Evolutionary conservation across 441 rosid species (phyloP), one percentile per base, ranked within the genome.

Genomic region (Jatropha multifida): DNA sequence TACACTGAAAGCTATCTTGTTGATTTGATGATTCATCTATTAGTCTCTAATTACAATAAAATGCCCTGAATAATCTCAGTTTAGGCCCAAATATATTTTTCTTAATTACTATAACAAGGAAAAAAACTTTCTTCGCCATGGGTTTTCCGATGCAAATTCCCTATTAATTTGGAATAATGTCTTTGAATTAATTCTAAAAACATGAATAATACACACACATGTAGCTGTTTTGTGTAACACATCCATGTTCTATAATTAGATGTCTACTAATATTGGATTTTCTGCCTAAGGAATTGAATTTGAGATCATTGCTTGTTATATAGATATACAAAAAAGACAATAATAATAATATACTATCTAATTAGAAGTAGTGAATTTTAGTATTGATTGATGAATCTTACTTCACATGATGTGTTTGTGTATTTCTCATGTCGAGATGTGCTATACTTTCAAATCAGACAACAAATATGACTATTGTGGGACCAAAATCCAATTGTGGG

Each of bases 331-430:
- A 6, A 59, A 17, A 52, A n/a, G n/a, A n/a, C n/a, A n/a, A n/a
- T n/a, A n/a, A n/a, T n/a, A n/a, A n/a, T n/a, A n/a, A n/a, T n/a
- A n/a, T 52, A 52, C 0, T 10, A 52, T 52, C 0, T 52, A 13
- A 13, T 13, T 15, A 59, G 27, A 23, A 23, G 32, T 26, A 5
- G 38, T 59, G 38, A 23, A 23, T 59, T 59, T 68, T 48, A 32
- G 32, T 1, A 32, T 32, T 32, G 32, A 32, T 32, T 32, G 32
- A 32, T 32, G 32, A 1, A 32, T 64, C 49, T 40, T 12, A 63
- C 8, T 32, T 49, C 81, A 75, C 79, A 68, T 74, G 85, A 69
- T 51, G 32, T 73, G 81, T 69, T 23, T 40, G 52, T 12, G 51
- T 65, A 37, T 48, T 59, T 75, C 73, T 59, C 65, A 26, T 71